Percentiles rank a stretch among this genome's conserved stretches.
Evolutionary conservation across 2,329 filamentous ascomycete species (phyloP).

Genomic region (Sporothrix euskadiensis): DNA sequence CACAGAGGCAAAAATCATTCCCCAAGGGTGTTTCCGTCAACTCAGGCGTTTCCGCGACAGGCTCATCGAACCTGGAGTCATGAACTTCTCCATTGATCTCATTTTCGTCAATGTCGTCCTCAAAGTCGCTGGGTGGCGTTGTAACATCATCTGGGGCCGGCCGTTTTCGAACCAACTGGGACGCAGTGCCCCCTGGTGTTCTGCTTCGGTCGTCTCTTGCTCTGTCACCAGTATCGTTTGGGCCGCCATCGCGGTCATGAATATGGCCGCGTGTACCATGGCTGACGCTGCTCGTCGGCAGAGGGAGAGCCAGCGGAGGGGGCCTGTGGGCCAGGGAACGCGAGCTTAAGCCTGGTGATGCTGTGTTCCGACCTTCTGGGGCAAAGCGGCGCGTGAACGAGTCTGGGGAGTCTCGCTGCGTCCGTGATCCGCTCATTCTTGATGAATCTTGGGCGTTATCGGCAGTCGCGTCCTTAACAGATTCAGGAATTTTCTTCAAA

Average conservation of each 20-base stretch:
- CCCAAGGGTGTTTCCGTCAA: neutral
- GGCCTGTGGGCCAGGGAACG: slow-evolving; percentile 7
- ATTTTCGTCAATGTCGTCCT: neutral
- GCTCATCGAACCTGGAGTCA: neutral
- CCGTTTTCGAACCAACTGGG: neutral
- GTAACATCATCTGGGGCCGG: neutral
- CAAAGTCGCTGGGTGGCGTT: neutral
- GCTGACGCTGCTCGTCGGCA: neutral
- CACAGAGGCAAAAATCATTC: neutral
- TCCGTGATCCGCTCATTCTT: neutral
- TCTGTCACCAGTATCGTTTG: neutral
- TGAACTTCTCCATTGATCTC: neutral
- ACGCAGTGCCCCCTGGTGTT: neutral
- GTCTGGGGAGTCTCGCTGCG: neutral
- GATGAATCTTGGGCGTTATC: neutral
- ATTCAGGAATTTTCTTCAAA: neutral
- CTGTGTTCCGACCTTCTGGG: neutral
- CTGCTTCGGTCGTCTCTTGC: neutral
- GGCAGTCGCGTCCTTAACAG: neutral
- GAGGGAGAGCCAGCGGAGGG: neutral
- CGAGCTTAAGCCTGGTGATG: neutral
- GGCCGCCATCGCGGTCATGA: neutral
- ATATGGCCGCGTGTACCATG: neutral
- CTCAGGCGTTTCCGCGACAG: neutral
- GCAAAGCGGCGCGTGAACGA: neutral